These are phyloP conservation scores for Beauveria rudraprayagi DNA, from an alignment of 2,329 filamentous ascomycete genomes.

Conservation along the genomic window DNA sequence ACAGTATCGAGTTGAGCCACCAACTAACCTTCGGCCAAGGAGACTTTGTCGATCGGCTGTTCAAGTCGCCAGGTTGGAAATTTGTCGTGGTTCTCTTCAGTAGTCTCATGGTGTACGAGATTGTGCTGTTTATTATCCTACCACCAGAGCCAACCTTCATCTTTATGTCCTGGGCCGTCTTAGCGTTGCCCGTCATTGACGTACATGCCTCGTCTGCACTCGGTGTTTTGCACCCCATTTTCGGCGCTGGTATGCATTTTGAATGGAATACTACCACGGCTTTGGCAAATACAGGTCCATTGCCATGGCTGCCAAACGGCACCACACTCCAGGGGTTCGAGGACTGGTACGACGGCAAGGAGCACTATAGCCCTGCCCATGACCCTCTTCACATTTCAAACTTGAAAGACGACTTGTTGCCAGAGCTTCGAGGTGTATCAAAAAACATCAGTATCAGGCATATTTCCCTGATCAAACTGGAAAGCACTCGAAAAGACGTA, in stretches of 20 bases:
- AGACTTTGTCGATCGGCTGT: background rate
- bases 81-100: slow-evolving; percentile 12
- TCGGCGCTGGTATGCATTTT: slow-evolving; percentile 20
- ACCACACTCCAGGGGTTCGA: slow-evolving; percentile 13
- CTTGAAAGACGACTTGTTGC: slow-evolving; percentile 23
- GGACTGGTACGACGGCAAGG: slow-evolving; percentile 20
- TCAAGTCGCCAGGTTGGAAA: background rate
- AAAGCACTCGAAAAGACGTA: slow-evolving; percentile 37
- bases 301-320: slow-evolving; percentile 21
- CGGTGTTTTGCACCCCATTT: slow-evolving; percentile 18
- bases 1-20: background rate
- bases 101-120: slow-evolving; percentile 14
- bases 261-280: slow-evolving; percentile 22
- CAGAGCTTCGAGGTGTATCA: slow-evolving; percentile 20
- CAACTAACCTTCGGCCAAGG: background rate
- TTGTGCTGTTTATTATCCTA: slow-evolving; percentile 19
- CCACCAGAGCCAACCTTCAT: slow-evolving; percentile 24
- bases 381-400: slow-evolving; percentile 35
- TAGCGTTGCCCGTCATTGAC: slow-evolving; percentile 26
- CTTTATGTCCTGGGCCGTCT: slow-evolving; percentile 27
- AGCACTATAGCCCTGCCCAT: slow-evolving; percentile 26
- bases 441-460: slow-evolving; percentile 31
- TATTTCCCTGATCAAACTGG: slow-evolving; percentile 33
- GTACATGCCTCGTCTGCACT: slow-evolving; percentile 25
- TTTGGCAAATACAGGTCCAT: slow-evolving; percentile 15